Percentiles rank a stretch among this genome's conserved stretches.
phyloP scores from a whole-genome alignment of 2,329 filamentous ascomycete species.

The Ceratocystis alfenasii region DNA sequence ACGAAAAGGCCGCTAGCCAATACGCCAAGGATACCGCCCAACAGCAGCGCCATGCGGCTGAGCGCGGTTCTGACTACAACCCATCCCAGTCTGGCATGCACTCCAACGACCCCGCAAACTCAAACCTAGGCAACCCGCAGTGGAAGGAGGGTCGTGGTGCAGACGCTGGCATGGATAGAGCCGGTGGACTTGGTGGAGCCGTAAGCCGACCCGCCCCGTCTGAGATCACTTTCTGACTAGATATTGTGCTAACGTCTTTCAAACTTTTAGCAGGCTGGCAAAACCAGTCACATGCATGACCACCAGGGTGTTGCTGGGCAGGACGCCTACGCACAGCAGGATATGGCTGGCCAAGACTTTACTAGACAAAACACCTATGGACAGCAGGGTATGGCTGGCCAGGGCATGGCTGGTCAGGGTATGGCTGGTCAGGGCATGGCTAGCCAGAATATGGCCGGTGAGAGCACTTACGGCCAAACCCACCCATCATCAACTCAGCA shows the following conservation, averaged over 20 bases:
- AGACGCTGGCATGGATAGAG: background rate
- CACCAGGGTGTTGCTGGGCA: background rate
- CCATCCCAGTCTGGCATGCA: constrained; percentile 25
- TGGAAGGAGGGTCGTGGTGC: background rate
- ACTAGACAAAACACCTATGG: no score
- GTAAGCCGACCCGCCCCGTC: background rate
- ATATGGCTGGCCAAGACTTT: no score
- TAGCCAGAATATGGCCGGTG: background rate
- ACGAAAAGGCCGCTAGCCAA: constrained; percentile 44
- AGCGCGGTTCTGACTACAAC: constrained; percentile 49
- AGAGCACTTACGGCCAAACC: background rate
- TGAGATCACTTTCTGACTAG: background rate
- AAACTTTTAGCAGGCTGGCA: background rate
- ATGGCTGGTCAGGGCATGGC: background rate
- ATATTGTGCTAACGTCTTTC: background rate
- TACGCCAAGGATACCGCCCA: constrained; percentile 44
- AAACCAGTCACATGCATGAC: background rate
- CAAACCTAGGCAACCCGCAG: constrained; percentile 4
- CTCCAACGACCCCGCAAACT: background rate
- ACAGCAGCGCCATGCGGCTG: constrained; percentile 71
- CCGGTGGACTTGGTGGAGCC: background rate
- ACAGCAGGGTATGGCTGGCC: background rate
- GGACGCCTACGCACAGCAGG: background rate
- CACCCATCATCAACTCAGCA: background rate
- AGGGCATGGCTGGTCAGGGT: no score